Evolutionary conservation across 2,329 filamentous ascomycete genomes (phyloP), one percentile per base, ranked within the genome.

Genomic region (Penicillium sp.): DNA sequence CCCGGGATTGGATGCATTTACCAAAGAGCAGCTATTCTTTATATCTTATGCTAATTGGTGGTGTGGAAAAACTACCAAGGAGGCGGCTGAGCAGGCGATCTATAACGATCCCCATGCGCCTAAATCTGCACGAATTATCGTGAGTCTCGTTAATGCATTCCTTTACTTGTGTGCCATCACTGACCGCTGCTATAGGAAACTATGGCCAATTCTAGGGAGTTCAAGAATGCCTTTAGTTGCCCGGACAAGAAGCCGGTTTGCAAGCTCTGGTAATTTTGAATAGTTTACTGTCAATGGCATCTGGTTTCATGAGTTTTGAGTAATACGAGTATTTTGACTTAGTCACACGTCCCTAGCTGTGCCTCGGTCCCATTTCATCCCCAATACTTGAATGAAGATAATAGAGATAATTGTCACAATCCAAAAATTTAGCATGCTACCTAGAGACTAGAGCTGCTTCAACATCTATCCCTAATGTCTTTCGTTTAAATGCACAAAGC

Each of bases 21-120:
- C 82, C 0, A 84, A 86, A 57, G 86, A 88, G 58, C 86, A 89
- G 69, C 70, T 89, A 4, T 90, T 89, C 74, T 89, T 88, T 65
- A 77, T 89, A 30, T 80, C 80, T 2, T 89, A 83, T 67, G 81
- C 76, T 4, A 86, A 84, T 61, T 81, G 79, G 73, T 89, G 85
- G 85, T 90, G 88, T 67, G 80, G 82, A 35, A 88, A 88, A 75
- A 80, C 74, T 2, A 80, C 83, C 7, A 81, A 82, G 57, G 84
- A 85, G 61, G 76, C 80, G 6, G 82, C 83, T 5, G 78, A 86
- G 33, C 76, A 79, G 51, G 73, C 78, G 1, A 82, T 89, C 47
- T 84, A 84, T 64, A 82, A 78, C 0, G 86, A 90, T 66, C 81
- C 82, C 0, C 88, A 90, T 72, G 82, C 86, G 5, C 88, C 87